phyloP scores from a whole-genome alignment of 768 basidiomycete species.

The Fibroporia radiculosa region DNA sequence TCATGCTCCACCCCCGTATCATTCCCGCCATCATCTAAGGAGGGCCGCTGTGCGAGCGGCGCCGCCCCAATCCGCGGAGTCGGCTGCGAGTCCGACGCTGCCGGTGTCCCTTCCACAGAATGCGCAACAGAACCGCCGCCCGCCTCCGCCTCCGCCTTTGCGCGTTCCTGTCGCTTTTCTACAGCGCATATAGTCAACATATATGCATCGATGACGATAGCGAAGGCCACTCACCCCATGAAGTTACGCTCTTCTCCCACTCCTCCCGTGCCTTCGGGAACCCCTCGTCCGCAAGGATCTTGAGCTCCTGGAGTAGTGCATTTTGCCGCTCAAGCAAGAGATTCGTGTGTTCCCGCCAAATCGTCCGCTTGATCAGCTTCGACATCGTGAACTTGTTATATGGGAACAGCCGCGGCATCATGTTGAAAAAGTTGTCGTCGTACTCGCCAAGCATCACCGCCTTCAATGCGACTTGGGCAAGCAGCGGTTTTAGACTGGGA shows the following conservation, averaged over 20 bases:
- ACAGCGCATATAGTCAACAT: background rate
- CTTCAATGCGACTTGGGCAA: conserved; percentile 63
- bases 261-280: conserved; percentile 68
- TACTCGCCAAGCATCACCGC: conserved; percentile 85
- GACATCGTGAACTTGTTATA: conserved; percentile 96
- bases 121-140: conserved; percentile 21
- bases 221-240: conserved; percentile 48
- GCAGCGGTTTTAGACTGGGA: conserved; percentile 60
- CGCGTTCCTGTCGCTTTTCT: conserved; percentile 40
- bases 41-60: conserved; percentile 5
- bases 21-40: conserved; percentile 17
- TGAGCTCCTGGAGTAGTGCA: conserved; percentile 55
- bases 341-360: conserved; percentile 65
- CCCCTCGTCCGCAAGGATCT: conserved; percentile 50
- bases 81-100: conserved; percentile 13
- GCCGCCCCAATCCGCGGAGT: conserved; percentile 10
- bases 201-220: background rate
- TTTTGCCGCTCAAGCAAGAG: conserved; percentile 65
- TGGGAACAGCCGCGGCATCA: conserved; percentile 82
- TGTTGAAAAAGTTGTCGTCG: conserved; percentile 85
- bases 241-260: conserved; percentile 60
- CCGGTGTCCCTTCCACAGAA: conserved; percentile 29
- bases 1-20: conserved; percentile 15
- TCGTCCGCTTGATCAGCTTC: conserved; percentile 92
- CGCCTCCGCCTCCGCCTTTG: conserved; percentile 26